Percentiles rank a stretch among this genome's conserved stretches.
Evolutionary conservation across 441 rosid genomes (phyloP).

Genomic region (Jatropha podagrica): DNA sequence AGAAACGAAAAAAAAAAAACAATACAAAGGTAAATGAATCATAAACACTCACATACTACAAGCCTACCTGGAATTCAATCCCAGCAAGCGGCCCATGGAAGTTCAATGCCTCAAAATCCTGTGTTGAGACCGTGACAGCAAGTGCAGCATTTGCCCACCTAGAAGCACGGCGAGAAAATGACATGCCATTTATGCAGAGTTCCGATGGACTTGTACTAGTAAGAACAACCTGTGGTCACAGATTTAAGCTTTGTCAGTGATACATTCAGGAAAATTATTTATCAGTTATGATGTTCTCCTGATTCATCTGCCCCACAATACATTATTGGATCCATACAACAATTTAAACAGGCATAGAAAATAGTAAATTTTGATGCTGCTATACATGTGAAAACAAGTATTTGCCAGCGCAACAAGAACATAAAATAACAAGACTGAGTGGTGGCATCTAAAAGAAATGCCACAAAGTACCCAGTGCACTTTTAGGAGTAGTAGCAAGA

Average conservation of each 20-base stretch:
- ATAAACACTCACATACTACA: neutral
- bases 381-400: neutral
- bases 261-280: neutral
- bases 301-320: neutral
- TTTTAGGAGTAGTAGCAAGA: slow-evolving; percentile 2
- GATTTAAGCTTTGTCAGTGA: slow-evolving; percentile 8
- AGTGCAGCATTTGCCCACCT: slow-evolving; percentile 98
- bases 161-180: slow-evolving; percentile 92
- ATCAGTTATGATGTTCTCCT: slow-evolving; percentile 3
- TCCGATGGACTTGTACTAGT: slow-evolving; percentile 83
- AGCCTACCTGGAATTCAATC: slow-evolving; percentile 79
- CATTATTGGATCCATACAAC: neutral
- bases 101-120: slow-evolving; percentile 64
- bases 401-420: neutral
- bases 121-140: slow-evolving; percentile 66
- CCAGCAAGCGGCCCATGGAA: slow-evolving; percentile 89
- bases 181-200: slow-evolving; percentile 95
- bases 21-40: neutral
- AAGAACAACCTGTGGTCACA: slow-evolving; percentile 73
- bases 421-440: neutral
- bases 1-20: neutral
- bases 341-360: neutral
- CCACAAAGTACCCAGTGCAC: neutral
- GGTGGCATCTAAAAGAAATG: neutral
- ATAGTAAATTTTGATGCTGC: neutral